These are phyloP conservation scores for Cymodocea nodosa DNA, from an alignment of 116 monocot species.

Conservation along the genomic window DNA sequence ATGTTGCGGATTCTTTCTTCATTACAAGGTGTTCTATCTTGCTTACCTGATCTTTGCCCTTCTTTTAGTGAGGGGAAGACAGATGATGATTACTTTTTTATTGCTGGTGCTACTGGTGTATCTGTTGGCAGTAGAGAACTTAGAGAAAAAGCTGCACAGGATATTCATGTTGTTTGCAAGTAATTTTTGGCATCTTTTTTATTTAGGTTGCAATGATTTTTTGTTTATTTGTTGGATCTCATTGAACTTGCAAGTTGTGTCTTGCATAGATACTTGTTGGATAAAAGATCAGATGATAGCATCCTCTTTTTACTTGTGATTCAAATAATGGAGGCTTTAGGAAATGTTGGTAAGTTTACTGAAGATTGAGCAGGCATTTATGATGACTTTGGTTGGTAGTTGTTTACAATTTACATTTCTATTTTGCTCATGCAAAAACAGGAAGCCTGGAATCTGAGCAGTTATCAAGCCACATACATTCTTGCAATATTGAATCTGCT, in stretches of 20 bases:
- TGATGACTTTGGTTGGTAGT: neutral
- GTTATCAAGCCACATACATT: conserved; percentile 73
- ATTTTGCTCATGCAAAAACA: conserved; percentile 13
- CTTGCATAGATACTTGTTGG: conserved; percentile 53
- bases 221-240: neutral
- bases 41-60: conserved; percentile 88
- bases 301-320: conserved; percentile 76
- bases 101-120: conserved; percentile 68
- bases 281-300: conserved; percentile 87
- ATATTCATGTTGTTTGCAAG: conserved; percentile 81
- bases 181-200: conserved; percentile 14
- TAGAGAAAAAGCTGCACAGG: conserved; percentile 78
- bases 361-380: neutral
- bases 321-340: conserved; percentile 70
- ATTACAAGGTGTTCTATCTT: conserved; percentile 84
- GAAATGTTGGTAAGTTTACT: conserved; percentile 63
- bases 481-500: conserved; percentile 85
- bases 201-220: neutral
- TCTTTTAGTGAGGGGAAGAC: conserved; percentile 26
- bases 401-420: neutral
- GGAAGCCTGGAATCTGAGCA: conserved; percentile 90
- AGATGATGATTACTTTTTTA: conserved; percentile 29
- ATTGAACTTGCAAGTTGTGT: conserved; percentile 4
- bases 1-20: conserved; percentile 86
- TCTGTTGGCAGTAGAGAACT: conserved; percentile 73